Conservation (phyloP, 2,329 filamentous ascomycete species). For the Botrytis elliptica region DNA sequence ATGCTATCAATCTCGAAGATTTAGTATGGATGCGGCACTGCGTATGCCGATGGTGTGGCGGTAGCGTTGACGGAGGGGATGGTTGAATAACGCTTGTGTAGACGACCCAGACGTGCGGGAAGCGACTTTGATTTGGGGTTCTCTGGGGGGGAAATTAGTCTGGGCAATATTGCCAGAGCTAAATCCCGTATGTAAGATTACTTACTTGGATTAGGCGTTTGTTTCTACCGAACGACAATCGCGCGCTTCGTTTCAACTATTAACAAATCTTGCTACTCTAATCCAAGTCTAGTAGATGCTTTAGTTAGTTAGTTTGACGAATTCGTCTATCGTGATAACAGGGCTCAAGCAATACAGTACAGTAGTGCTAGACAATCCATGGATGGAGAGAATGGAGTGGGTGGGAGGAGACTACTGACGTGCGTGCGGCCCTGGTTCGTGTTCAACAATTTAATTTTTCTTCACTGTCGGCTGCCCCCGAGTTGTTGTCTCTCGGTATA, state of each 20-base stretch:
- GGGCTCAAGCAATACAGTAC: background rate
- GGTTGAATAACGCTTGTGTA: slow-evolving; percentile 30
- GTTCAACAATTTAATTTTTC: background rate
- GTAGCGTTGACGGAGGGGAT: slow-evolving; percentile 16
- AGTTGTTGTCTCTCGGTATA: background rate
- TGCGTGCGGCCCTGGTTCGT: slow-evolving; percentile 7
- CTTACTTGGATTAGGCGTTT: slow-evolving; percentile 23
- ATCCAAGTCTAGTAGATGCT: slow-evolving; percentile 12
- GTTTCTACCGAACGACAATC: slow-evolving; percentile 22
- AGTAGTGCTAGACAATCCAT: slow-evolving; percentile 1
- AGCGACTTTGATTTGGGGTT: slow-evolving; percentile 26
- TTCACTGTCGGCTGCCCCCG: slow-evolving; percentile 14
- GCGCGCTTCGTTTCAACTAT: slow-evolving; percentile 26
- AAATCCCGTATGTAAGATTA: slow-evolving; percentile 9
- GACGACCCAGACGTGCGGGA: slow-evolving; percentile 34
- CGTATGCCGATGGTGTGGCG: background rate
- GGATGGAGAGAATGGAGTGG: background rate
- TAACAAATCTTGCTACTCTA: slow-evolving; percentile 16
- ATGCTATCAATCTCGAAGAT: background rate
- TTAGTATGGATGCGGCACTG: background rate
- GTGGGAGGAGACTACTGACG: slow-evolving; percentile 12
- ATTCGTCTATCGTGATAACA: slow-evolving; percentile 9
- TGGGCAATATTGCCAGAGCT: slow-evolving; percentile 16
- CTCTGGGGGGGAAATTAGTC: slow-evolving; percentile 26
- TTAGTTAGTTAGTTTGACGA: slow-evolving; percentile 2